A percentile compares a stretch with the other conserved stretches of the same genome.
Conservation (phyloP, 345 rosid species). For the Excoecaria cochinchinensis region DNA sequence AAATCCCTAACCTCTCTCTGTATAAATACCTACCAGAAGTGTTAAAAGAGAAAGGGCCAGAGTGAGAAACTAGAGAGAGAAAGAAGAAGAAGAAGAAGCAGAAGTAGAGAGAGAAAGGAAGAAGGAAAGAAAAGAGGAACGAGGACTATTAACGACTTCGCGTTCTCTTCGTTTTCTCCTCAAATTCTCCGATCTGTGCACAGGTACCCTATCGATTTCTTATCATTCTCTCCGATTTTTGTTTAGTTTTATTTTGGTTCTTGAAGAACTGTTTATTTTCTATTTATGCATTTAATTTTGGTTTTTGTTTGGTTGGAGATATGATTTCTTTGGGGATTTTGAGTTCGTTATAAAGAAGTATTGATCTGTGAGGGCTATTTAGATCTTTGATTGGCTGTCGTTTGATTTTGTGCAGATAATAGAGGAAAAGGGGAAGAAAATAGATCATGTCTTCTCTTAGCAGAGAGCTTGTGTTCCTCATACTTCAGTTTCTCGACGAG, state of each 20-base stretch:
- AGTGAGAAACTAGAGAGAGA: constrained; percentile 9
- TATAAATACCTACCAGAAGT: constrained; percentile 46
- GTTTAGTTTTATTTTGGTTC: neutral
- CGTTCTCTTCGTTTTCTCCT: constrained; percentile 14
- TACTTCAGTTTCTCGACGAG: constrained; percentile 87
- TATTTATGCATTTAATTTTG: neutral
- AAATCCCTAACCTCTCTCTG: constrained; percentile 49
- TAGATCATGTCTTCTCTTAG: constrained; percentile 70
- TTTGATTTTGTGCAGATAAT: constrained; percentile 10
- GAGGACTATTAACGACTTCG: constrained; percentile 26
- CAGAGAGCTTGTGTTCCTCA: constrained; percentile 80
- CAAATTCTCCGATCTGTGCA: constrained; percentile 39
- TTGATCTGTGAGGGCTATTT: constrained; percentile 11
- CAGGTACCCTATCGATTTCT: constrained; percentile 16
- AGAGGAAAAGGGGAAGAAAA: neutral
- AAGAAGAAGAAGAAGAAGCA: constrained; percentile 14
- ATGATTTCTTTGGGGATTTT: neutral
- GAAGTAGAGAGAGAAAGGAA: neutral
- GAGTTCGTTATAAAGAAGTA: neutral
- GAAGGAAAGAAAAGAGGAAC: neutral
- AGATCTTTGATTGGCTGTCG: constrained; percentile 22
- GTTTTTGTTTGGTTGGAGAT: neutral
- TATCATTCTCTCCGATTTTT: constrained; percentile 15
- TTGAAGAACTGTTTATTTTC: neutral
- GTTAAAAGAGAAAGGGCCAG: constrained; percentile 1